Evolutionary conservation across 139 green algal species (phyloP), one percentile per base, ranked within the genome.

Genomic region (Chlorella ohadii): DNA sequence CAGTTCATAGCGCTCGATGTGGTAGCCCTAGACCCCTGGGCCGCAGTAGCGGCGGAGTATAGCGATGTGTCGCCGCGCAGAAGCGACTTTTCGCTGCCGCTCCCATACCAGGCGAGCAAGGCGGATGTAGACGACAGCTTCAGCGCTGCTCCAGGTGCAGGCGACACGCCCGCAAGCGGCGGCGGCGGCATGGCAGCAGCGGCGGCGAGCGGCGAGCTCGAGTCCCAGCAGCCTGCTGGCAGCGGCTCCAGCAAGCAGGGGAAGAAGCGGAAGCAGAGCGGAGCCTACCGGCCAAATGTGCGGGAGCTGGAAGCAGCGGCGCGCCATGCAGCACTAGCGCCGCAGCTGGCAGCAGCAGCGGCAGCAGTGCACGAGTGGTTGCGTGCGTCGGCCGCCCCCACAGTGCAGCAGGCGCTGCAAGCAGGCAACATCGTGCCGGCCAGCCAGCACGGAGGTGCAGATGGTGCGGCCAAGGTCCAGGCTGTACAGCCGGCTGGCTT

Each of bases 221-320:
- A n/a, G n/a, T n/a, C 38, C 22, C 20, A 55, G n/a, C 44, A 81
- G 34, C 51, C 51, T 20, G 19, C 31, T 25, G 65, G 9, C 23
- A 16, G 31, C 72, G 25, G 72, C 36, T 25, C 22, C 15, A 22
- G 12, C 12, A 59, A 22, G 12, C 9, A 59, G 51, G 12, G 3
- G 6, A 79, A 55, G 72, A 83, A 83, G 65, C 38, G 78, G 44
- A n/a, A 51, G 34, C 63, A 41, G 28, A 23, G 34, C 23, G 78
- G 47, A 33, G 71, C 22, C 34, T 84, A 84, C 67, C 22, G 44
- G 23, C 79, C 79, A 4, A 84, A 84, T 34, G 67, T n/a, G 31
- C 51, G 79, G 23, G 79, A 84, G 67, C 79, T 61, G 67, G n/a
- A 84, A 55, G 66, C 79, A 1, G 51, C 66, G 11, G 66, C 36